Evolutionary conservation across 2,329 filamentous ascomycete species (phyloP).

Genomic region (Kalaharituber pfeilii): DNA sequence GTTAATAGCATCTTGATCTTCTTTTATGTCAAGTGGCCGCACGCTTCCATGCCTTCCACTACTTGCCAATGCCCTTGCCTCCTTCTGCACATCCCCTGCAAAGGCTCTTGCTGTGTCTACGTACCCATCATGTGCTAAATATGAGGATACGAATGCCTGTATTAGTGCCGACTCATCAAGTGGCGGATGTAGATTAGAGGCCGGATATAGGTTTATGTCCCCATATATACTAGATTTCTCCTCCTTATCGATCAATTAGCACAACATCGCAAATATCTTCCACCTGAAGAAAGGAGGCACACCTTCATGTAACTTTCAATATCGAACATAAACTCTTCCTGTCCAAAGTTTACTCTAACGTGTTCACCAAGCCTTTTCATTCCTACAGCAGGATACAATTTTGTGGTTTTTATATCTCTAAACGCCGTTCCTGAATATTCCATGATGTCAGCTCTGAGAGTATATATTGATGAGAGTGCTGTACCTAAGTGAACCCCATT

Average conservation of each 20-base stretch:
- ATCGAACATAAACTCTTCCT: slow-evolving; percentile 69
- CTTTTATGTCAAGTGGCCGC: slow-evolving; percentile 43
- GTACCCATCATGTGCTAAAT: slow-evolving; percentile 86
- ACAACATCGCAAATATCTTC: slow-evolving; percentile 15
- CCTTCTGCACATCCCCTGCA: slow-evolving; percentile 57
- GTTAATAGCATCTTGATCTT: slow-evolving; percentile 73
- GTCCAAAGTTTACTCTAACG: slow-evolving; percentile 48
- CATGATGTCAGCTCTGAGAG: neutral
- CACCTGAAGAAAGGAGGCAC: slow-evolving; percentile 25
- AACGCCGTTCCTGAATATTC: slow-evolving; percentile 48
- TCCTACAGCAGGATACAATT: slow-evolving; percentile 50
- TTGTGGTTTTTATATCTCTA: slow-evolving; percentile 42
- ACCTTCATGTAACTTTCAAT: slow-evolving; percentile 75
- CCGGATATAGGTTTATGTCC: slow-evolving; percentile 43
- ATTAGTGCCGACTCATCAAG: slow-evolving; percentile 61
- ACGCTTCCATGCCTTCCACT: slow-evolving; percentile 32
- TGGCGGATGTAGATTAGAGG: slow-evolving; percentile 43
- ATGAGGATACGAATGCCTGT: slow-evolving; percentile 54
- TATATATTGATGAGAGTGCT: slow-evolving; percentile 11
- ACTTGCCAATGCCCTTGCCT: slow-evolving; percentile 49
- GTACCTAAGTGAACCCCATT: slow-evolving; percentile 42
- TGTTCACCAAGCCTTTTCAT: slow-evolving; percentile 47
- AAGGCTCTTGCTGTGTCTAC: slow-evolving; percentile 85
- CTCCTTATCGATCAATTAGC: slow-evolving; percentile 29
- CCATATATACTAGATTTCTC: slow-evolving; percentile 42